Percentiles rank a stretch among this genome's conserved stretches.
Evolutionary conservation across 345 rosid genomes (phyloP).

Genomic region (Sonneratia alba): DNA sequence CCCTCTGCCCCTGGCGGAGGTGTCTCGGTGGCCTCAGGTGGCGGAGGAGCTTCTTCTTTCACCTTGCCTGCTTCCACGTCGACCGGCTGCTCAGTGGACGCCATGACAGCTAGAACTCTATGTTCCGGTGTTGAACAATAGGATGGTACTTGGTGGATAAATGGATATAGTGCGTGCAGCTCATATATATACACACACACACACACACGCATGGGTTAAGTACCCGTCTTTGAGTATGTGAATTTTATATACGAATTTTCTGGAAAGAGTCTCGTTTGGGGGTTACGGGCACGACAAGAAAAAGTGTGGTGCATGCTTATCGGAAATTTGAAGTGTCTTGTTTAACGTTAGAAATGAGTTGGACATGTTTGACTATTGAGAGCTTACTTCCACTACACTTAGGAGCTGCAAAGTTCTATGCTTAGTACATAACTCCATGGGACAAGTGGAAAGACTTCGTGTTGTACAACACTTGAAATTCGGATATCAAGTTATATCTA

Average conservation of each 20-base stretch:
- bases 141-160: background rate
- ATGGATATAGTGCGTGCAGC: background rate
- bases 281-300: conserved; percentile 12
- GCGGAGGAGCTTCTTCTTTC: conserved; percentile 14
- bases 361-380: background rate
- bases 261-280: background rate
- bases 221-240: background rate
- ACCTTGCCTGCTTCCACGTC: conserved; percentile 19
- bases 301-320: background rate
- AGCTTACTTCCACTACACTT: background rate
- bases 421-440: background rate
- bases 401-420: background rate
- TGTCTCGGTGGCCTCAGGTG: conserved; percentile 8
- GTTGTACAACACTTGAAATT: too few species aligned
- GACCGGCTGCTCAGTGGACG: conserved; percentile 30
- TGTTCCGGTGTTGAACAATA: background rate
- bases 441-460: background rate
- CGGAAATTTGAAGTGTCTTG: background rate
- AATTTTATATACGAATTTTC: background rate
- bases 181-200: background rate
- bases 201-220: too few species aligned
- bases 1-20: conserved; percentile 4
- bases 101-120: conserved; percentile 24
- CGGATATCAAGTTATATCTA: too few species aligned
- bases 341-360: background rate